These are phyloP conservation scores for Eucalyptus erythrocorys DNA, from an alignment of 345 rosid species.

Conservation along the genomic window DNA sequence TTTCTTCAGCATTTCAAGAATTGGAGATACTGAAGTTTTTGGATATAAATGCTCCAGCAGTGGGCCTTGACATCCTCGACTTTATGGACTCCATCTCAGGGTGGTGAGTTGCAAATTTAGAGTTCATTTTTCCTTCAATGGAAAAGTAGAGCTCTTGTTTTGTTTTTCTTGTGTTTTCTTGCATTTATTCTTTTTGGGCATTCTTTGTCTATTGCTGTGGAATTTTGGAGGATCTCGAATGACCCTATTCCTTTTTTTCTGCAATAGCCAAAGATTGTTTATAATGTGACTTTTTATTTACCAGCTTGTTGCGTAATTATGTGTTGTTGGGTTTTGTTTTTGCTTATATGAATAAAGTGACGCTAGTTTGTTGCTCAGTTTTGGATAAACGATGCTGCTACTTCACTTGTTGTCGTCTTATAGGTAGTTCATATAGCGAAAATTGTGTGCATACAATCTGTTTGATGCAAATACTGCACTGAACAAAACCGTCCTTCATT, in stretches of 20 bases:
- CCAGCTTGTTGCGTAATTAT: not conserved
- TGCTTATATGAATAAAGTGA: not conserved
- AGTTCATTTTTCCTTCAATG: not conserved
- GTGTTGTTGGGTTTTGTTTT: not conserved
- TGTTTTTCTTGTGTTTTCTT: not conserved
- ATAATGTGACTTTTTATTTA: not conserved
- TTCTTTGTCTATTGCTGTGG: not conserved
- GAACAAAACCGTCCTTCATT: not conserved
- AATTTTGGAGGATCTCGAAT: not conserved
- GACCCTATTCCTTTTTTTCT: not conserved
- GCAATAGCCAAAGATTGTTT: not conserved
- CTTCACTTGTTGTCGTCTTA: not conserved
- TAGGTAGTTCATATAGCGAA: not conserved
- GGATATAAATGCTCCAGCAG: constrained; percentile 18
- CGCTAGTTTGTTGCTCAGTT: not conserved
- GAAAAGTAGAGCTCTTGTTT: not conserved
- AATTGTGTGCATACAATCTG: not conserved
- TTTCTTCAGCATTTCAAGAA: not conserved
- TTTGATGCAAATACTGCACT: not conserved
- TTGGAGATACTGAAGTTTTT: not conserved
- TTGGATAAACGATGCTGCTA: not conserved
- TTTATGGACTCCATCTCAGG: constrained; percentile 18
- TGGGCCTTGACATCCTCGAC: constrained; percentile 1
- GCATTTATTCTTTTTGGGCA: not conserved
- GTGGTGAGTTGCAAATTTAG: constrained; percentile 4